phyloP scores from a whole-genome alignment of 2,329 filamentous ascomycete genomes.

The Stagonosporopsis rhizophila region DNA sequence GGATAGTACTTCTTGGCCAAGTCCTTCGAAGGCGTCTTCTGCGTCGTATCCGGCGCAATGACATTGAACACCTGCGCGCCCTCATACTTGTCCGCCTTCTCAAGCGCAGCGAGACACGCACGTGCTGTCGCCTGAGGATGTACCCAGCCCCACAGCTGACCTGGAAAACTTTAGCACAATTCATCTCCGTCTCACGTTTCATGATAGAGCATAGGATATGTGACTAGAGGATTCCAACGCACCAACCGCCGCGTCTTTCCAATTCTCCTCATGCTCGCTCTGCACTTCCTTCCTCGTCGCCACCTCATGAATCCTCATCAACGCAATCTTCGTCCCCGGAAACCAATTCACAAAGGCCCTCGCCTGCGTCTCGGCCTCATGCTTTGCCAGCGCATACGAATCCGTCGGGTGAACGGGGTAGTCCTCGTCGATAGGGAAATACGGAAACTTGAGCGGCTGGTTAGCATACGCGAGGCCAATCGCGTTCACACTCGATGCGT shows the following conservation, averaged over 20 bases:
- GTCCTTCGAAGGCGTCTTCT: conserved; percentile 27
- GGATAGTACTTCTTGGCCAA: conserved; percentile 37
- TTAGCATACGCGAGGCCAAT: conserved; percentile 50
- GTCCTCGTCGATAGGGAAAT: conserved; percentile 51
- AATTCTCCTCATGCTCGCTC: conserved; percentile 45
- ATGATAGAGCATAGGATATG: background rate
- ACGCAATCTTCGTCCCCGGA: conserved; percentile 49
- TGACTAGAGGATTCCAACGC: background rate
- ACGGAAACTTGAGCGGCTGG: conserved; percentile 45
- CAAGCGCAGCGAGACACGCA: conserved; percentile 46
- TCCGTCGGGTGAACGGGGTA: conserved; percentile 45
- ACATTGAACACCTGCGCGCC: conserved; percentile 49
- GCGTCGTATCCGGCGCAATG: conserved; percentile 40
- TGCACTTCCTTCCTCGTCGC: conserved; percentile 37
- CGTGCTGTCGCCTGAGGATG: conserved; percentile 45
- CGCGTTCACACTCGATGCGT: conserved; percentile 50
- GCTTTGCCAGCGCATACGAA: conserved; percentile 48
- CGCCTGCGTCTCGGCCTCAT: conserved; percentile 47
- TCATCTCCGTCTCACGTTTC: background rate
- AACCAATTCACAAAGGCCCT: conserved; percentile 47
- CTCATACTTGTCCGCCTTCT: conserved; percentile 40
- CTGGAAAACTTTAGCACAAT: background rate
- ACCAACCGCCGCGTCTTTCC: conserved; percentile 45
- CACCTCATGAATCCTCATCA: conserved; percentile 50
- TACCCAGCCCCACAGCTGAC: conserved; percentile 50